Evolutionary conservation across 2,329 filamentous ascomycete genomes (phyloP), one percentile per base, ranked within the genome.

Genomic region (Pseudogymnoascus sp.): DNA sequence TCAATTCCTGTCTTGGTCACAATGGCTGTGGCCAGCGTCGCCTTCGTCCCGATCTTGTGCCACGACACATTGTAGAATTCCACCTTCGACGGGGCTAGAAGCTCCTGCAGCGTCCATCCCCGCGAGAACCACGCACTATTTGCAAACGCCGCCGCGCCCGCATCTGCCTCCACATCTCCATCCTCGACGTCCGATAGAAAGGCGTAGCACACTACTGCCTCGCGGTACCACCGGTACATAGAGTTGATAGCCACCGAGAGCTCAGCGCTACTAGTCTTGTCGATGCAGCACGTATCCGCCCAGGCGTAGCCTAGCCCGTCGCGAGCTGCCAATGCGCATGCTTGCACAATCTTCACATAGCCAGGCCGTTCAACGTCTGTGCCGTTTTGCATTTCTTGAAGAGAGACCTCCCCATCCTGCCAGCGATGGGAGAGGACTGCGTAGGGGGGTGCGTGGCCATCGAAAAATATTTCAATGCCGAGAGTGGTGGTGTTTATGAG

Each of bases 341-440:
- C 42, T 6, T 61, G n/a, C 16, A 43, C 16, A 21, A 65, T 63
- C 37, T 65, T 66, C 2, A 18, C n/a, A 53, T 65, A 64, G 38
- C 59, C 61, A 5, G 46, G 23, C 25, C 31, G 49, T 12, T 53
- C 18, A 12, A 62, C 38, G 2, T 74, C 70, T 62, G 73, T 72
- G 2, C 65, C 63, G 9, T 23, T 18, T 12, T 42, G 31, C 37
- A 72, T 67, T 31, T 74, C 70, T 21, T 67, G 53, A 43, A 72
- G 69, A 0, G 68, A 63, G 8, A 74, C 69, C 64, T 75, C 73
- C 1, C 68, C 72, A 1, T 66, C 60, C 8, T 65, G 66, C 73
- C 73, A 74, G 8, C 66, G 69, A 60, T 75, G 73, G 2, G 72
- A 75, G 5, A 75, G 65, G 3, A 75, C 74, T 1, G 70, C 72